phyloP scores from a whole-genome alignment of 2,329 filamentous ascomycete genomes.

The Pyrenophora teres region DNA sequence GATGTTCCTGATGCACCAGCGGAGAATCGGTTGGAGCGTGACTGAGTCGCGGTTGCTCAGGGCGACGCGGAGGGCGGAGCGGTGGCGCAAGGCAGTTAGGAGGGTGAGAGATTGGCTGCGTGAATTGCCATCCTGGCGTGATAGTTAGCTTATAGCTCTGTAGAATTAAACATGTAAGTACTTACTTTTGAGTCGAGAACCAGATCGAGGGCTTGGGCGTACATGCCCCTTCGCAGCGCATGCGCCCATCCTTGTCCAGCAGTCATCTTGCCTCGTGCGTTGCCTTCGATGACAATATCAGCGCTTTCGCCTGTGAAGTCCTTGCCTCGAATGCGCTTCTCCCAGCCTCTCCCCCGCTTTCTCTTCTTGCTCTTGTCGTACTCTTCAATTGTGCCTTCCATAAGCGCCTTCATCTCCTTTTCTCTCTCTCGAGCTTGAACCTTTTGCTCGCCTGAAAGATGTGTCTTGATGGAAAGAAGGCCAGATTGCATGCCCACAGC shows the following conservation, averaged over 20 bases:
- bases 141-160: slow-evolving; percentile 9
- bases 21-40: slow-evolving; percentile 78
- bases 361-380: slow-evolving; percentile 75
- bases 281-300: slow-evolving; percentile 84
- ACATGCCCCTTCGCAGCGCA: slow-evolving; percentile 77
- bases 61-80: slow-evolving; percentile 42
- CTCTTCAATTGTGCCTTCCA: slow-evolving; percentile 76
- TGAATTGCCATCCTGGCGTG: slow-evolving; percentile 31
- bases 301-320: slow-evolving; percentile 83
- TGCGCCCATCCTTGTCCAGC: slow-evolving; percentile 78
- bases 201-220: slow-evolving; percentile 76
- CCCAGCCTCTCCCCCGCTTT: slow-evolving; percentile 62
- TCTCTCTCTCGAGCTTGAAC: slow-evolving; percentile 74
- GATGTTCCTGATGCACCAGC: slow-evolving; percentile 81
- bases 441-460: slow-evolving; percentile 83
- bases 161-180: background rate
- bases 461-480: slow-evolving; percentile 85
- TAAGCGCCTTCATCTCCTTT: slow-evolving; percentile 81
- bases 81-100: slow-evolving; percentile 57
- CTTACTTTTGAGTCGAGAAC: slow-evolving; percentile 61
- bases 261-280: slow-evolving; percentile 66
- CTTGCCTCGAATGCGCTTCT: slow-evolving; percentile 68
- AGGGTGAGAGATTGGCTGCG: slow-evolving; percentile 67
- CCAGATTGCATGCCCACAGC: slow-evolving; percentile 95
- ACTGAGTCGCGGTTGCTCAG: slow-evolving; percentile 81